Evolutionary conservation across 768 basidiomycete genomes (phyloP).

Genomic region (Megacollybia marginata): DNA sequence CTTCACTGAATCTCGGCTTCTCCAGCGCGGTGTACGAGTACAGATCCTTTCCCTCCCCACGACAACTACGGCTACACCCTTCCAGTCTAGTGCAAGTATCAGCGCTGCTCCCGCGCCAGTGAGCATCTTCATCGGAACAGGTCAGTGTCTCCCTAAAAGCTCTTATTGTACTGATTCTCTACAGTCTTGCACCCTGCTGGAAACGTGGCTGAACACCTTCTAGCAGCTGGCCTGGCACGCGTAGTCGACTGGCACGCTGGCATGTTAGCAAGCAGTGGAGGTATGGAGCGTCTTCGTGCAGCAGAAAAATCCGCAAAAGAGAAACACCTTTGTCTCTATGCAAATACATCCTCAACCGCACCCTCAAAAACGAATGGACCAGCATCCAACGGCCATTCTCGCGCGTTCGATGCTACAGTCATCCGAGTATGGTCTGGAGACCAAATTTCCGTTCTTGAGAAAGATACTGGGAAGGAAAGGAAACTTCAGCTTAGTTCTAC

Average conservation of each 20-base stretch:
- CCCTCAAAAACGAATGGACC: slow-evolving; percentile 41
- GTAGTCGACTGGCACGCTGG: slow-evolving; percentile 98
- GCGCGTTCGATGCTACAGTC: slow-evolving; percentile 76
- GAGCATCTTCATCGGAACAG: slow-evolving; percentile 85
- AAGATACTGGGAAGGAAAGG: slow-evolving; percentile 67
- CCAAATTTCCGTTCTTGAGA: slow-evolving; percentile 75
- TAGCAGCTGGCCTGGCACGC: slow-evolving; percentile 78
- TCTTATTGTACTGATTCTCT: neutral
- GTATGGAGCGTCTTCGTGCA: slow-evolving; percentile 80
- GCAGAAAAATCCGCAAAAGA: slow-evolving; percentile 81
- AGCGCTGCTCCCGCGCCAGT: slow-evolving; percentile 53
- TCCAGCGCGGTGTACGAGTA: slow-evolving; percentile 72
- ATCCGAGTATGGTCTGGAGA: slow-evolving; percentile 89
- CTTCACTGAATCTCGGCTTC: slow-evolving; percentile 85
- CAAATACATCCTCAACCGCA: slow-evolving; percentile 37
- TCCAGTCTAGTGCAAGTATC: slow-evolving; percentile 52
- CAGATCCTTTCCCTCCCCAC: slow-evolving; percentile 71
- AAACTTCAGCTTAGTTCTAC: slow-evolving; percentile 86
- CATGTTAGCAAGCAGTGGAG: slow-evolving; percentile 77
- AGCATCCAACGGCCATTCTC: slow-evolving; percentile 32
- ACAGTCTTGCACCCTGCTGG: slow-evolving; percentile 86
- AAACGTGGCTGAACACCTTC: slow-evolving; percentile 87
- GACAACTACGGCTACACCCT: slow-evolving; percentile 70
- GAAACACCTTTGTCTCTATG: slow-evolving; percentile 64
- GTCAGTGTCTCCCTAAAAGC: slow-evolving; percentile 26